Evolutionary conservation across 495 filamentous ascomycete species (phyloP), one percentile per base, ranked within the genome.

Genomic region (Massariosphaeria phaeospora): DNA sequence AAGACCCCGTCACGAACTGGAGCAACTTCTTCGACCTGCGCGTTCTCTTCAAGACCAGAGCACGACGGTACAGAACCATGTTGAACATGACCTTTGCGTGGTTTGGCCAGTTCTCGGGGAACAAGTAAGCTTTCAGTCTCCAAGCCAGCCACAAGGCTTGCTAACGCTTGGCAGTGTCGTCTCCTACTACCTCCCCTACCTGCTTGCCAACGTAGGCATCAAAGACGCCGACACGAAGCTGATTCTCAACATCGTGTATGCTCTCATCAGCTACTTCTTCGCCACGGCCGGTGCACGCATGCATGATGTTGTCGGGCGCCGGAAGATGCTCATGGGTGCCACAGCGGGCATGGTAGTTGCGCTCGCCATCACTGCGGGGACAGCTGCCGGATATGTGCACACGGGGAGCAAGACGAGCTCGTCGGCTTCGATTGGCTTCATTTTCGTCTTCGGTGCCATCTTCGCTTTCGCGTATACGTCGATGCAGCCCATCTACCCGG

Each of bases 221-320:
- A 57, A 21, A 1, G 10, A 15, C 18, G 35, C 53, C 6, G 44
- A 53, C 18, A 57, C 48, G 7, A 52, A 57, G 20, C 53, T 58
- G 1, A 34, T 62, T 15, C 53, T 62, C 31, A 67, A 64, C 34
- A 55, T 51, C 46, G 59, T 66, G 12, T 57, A 63, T 38, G 47
- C 60, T 2, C 47, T 64, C 26, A 43, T 53, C 18, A 35, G 49
- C 11, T 61, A 46, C 50, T 52, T 61, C 29, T 59, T 57, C 39
- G 57, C 63, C 17, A 50, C 61, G 10, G 41, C 39, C 29, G 63
- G 60, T 13, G 61, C 63, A 23, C 46, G 44, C 26, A 30, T 63
- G 25, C 55, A 56, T 42, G 63, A 66, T 34, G 41, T 51, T 17
- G 12, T 64, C 20, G 63, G 63, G 11, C 50, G 63, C 1, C 55